Conservation (phyloP, 2,329 filamentous ascomycete species). For the Ustulina deusta region DNA sequence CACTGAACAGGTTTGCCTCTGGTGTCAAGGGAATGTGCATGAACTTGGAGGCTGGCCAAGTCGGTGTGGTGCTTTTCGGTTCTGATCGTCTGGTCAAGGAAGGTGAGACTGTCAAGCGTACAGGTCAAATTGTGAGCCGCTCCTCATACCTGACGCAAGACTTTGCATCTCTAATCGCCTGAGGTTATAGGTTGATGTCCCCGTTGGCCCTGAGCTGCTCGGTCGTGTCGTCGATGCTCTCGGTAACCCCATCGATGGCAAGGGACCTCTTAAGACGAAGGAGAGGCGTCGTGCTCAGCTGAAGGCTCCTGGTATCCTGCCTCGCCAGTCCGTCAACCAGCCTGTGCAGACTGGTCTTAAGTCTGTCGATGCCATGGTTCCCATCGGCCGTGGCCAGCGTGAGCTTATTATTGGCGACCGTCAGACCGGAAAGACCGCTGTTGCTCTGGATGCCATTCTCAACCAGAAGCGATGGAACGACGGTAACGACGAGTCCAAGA, state of each 20-base stretch:
- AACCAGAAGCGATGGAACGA: conserved; percentile 99
- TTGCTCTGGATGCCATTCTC: conserved; percentile 96
- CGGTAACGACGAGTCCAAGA: conserved; percentile 88
- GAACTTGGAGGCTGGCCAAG: conserved; percentile 99
- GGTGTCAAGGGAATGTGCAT: conserved; percentile 99
- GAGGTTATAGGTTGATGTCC: conserved; percentile 85
- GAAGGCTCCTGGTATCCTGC: conserved; percentile 98
- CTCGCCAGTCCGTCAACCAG: conserved; percentile 96
- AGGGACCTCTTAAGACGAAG: conserved; percentile 93
- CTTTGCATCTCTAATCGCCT: conserved; percentile 8
- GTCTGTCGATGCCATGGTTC: conserved; percentile 99
- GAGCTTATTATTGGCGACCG: conserved; percentile 99
- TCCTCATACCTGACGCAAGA: background rate
- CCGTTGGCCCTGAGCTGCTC: conserved; percentile 91
- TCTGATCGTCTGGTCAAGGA: conserved; percentile 99
- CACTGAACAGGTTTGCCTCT: conserved; percentile 84
- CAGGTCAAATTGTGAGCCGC: conserved; percentile 94
- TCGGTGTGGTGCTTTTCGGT: conserved; percentile 99
- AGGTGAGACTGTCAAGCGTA: conserved; percentile 99
- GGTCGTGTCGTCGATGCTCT: conserved; percentile 99
- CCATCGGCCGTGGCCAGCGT: conserved; percentile 99
- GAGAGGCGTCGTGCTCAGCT: conserved; percentile 96
- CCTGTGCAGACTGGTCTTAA: conserved; percentile 99
- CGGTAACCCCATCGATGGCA: conserved; percentile 99
- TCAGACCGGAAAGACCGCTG: conserved; percentile 99